Percentiles rank a stretch among this genome's conserved stretches.
Evolutionary conservation across 345 rosid species (phyloP).

Genomic region (Erodium maritimum): DNA sequence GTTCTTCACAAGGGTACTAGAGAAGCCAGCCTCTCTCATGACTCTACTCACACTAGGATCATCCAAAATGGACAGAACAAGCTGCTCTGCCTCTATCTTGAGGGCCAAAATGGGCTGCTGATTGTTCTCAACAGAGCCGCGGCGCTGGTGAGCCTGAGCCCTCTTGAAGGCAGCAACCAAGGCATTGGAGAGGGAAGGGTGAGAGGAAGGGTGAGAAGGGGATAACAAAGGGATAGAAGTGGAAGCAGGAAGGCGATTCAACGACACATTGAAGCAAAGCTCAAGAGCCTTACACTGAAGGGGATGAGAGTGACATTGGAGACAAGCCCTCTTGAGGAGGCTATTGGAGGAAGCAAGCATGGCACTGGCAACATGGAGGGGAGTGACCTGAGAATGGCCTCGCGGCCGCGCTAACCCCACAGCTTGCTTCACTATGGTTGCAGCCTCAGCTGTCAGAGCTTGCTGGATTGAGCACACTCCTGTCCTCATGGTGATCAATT

Average conservation of each 20-base stretch:
- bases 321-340: conserved; percentile 53
- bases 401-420: conserved; percentile 41
- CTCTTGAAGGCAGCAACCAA: conserved; percentile 68
- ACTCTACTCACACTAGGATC: conserved; percentile 76
- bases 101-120: conserved; percentile 65
- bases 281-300: conserved; percentile 64
- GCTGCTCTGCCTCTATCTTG: conserved; percentile 58
- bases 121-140: conserved; percentile 66
- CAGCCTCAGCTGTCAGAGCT: conserved; percentile 49
- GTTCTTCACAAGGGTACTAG: conserved; percentile 49
- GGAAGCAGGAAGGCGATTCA: conserved; percentile 63
- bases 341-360: conserved; percentile 50
- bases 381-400: conserved; percentile 70
- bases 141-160: conserved; percentile 71
- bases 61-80: conserved; percentile 49
- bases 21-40: conserved; percentile 80
- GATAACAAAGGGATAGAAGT: conserved; percentile 41
- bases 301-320: conserved; percentile 61
- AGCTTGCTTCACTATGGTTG: conserved; percentile 47
- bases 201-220: conserved; percentile 22
- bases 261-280: conserved; percentile 68
- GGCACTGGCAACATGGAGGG: conserved; percentile 60
- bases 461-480: conserved; percentile 50
- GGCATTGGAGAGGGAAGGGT: conserved; percentile 57
- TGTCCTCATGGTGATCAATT: conserved; percentile 21